Evolutionary conservation across 164 flowering plant genomes (phyloP).

Genomic region (Vitis labrusca): DNA sequence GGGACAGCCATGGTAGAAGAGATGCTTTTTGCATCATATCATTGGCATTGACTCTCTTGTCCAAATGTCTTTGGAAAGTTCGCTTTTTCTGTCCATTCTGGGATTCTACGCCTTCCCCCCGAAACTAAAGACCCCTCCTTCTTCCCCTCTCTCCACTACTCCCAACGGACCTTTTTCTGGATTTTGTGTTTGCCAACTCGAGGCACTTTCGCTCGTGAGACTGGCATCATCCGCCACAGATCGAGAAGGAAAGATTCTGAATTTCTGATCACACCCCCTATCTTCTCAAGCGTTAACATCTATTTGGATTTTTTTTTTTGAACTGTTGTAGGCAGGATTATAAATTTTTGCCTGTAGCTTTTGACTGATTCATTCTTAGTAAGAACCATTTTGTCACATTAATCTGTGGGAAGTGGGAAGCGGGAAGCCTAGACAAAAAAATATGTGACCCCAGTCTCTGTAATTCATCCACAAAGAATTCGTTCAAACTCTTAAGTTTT

Average conservation of each 20-base stretch:
- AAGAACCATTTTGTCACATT: no score
- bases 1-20: conserved; percentile 11
- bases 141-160: not conserved
- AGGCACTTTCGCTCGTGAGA: not conserved
- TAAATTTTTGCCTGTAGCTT: no score
- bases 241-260: not conserved
- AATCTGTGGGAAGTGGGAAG: no score
- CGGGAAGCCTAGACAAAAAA: no score
- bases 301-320: no score
- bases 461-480: no score
- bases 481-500: no score
- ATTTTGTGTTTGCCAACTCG: conserved; percentile 1
- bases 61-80: conserved; percentile 72
- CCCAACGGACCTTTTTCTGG: conserved; percentile 1
- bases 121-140: not conserved
- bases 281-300: not conserved
- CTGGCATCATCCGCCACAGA: not conserved
- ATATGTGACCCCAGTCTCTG: no score
- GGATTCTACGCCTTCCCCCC: conserved; percentile 24
- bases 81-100: conserved; percentile 31
- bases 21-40: conserved; percentile 49
- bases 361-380: no score
- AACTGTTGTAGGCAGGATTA: no score
- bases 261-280: not conserved
- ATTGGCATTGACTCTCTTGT: conserved; percentile 82